These are phyloP conservation scores for Vigna radiata DNA, from an alignment of 306 rosid species.

Conservation along the genomic window DNA sequence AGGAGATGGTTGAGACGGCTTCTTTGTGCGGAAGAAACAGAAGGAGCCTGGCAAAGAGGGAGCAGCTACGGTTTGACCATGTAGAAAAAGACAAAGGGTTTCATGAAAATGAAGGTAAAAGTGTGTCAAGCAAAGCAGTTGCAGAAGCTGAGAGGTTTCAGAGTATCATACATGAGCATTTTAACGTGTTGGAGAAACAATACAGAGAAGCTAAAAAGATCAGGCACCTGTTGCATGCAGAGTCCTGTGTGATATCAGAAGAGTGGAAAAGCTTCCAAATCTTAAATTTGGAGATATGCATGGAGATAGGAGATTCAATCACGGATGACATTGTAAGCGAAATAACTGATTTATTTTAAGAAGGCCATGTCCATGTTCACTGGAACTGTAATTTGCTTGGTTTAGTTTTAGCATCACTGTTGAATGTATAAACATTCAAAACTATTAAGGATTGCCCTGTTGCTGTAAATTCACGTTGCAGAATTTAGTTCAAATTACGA, in stretches of 20 bases:
- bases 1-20: conserved; percentile 21
- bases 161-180: conserved; percentile 29
- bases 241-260: conserved; percentile 40
- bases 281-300: conserved; percentile 33
- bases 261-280: conserved; percentile 45
- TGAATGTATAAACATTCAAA: conserved; percentile 2
- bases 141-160: conserved; percentile 30
- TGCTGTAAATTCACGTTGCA: background rate
- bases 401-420: background rate
- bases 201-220: conserved; percentile 31
- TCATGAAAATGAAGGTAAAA: conserved; percentile 35
- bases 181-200: conserved; percentile 43
- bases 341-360: conserved; percentile 40
- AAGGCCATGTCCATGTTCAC: background rate
- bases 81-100: conserved; percentile 16
- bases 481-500: no score
- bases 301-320: conserved; percentile 57
- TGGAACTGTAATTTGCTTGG: conserved; percentile 23
- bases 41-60: conserved; percentile 33
- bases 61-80: conserved; percentile 21
- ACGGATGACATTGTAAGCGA: conserved; percentile 53
- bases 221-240: conserved; percentile 30
- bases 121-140: conserved; percentile 23
- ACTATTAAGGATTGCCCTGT: background rate
- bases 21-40: conserved; percentile 29